Evolutionary conservation across 2,329 filamentous ascomycete genomes (phyloP).

Genomic region (Thelonectria rubi): DNA sequence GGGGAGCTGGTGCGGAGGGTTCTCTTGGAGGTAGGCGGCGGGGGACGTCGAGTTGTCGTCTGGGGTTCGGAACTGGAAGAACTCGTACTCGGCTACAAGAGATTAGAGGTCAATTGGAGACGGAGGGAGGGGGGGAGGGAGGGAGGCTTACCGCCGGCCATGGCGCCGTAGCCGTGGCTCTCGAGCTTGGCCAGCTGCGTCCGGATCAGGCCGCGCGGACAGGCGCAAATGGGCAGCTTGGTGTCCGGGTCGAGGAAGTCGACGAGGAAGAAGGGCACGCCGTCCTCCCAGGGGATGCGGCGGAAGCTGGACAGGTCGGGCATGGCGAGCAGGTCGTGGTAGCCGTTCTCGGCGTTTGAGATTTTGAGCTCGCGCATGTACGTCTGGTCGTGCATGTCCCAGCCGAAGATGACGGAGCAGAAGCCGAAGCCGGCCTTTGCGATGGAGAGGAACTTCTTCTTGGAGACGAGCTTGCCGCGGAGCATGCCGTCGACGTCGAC

Average conservation of each 20-base stretch:
- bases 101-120: neutral
- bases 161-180: conserved; percentile 76
- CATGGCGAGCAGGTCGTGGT: conserved; percentile 83
- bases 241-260: conserved; percentile 86
- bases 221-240: conserved; percentile 74
- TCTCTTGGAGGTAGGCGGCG: conserved; percentile 76
- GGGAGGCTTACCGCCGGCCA: conserved; percentile 80
- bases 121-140: conserved; percentile 11
- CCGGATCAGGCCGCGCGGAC: conserved; percentile 79
- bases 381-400: conserved; percentile 96
- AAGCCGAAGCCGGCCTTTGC: conserved; percentile 87
- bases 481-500: conserved; percentile 88
- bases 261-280: conserved; percentile 86
- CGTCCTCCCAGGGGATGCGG: conserved; percentile 89
- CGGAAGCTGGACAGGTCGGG: conserved; percentile 82
- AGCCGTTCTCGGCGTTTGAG: conserved; percentile 91
- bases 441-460: conserved; percentile 90
- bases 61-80: conserved; percentile 87
- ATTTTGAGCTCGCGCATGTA: conserved; percentile 87
- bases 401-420: conserved; percentile 93
- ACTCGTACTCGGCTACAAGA: conserved; percentile 85
- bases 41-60: conserved; percentile 67
- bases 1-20: conserved; percentile 77
- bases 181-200: conserved; percentile 73
- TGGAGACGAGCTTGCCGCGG: conserved; percentile 89